These are phyloP conservation scores for Cutaneotrichosporon spelunceum DNA, from an alignment of 1,284 basidiomycete genomes.

Conservation along the genomic window DNA sequence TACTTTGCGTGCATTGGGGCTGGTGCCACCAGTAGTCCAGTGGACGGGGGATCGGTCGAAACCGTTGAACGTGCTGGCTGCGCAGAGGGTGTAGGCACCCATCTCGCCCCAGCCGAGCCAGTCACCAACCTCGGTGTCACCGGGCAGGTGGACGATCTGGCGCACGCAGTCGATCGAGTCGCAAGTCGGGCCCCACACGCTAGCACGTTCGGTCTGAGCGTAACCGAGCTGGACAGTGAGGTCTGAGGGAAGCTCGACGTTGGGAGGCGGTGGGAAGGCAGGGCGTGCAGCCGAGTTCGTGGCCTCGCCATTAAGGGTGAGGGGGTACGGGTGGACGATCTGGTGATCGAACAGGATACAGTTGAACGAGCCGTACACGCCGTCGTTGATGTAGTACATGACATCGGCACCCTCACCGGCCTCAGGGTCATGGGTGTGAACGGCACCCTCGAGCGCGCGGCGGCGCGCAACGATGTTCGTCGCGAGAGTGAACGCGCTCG, in stretches of 20 bases:
- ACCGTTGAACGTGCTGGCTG: constrained; percentile 84
- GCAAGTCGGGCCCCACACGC: constrained; percentile 69
- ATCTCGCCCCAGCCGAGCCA: constrained; percentile 90
- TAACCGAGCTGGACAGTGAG: constrained; percentile 51
- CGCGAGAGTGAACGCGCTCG: constrained; percentile 87
- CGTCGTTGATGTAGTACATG: constrained; percentile 91
- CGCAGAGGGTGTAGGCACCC: constrained; percentile 91
- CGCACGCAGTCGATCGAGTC: constrained; percentile 85
- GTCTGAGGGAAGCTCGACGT: constrained; percentile 47
- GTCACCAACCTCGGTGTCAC: constrained; percentile 71
- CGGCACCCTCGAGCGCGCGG: constrained; percentile 45
- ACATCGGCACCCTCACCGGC: constrained; percentile 45
- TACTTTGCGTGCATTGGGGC: constrained; percentile 11
- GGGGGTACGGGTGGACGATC: constrained; percentile 77
- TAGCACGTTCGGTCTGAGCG: constrained; percentile 52
- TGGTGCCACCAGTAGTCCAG: constrained; percentile 48
- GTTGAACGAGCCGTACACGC: constrained; percentile 98
- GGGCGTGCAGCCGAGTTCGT: constrained; percentile 37
- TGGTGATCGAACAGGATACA: constrained; percentile 93
- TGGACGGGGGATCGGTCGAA: constrained; percentile 42
- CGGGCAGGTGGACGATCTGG: constrained; percentile 61
- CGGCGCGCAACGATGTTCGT: constrained; percentile 91
- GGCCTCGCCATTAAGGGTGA: constrained; percentile 54
- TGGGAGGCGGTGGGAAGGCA: constrained; percentile 51
- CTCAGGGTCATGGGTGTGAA: constrained; percentile 16